Evolutionary conservation across 169 alveolate species (phyloP).

Genomic region (Eimeria sp.): DNA sequence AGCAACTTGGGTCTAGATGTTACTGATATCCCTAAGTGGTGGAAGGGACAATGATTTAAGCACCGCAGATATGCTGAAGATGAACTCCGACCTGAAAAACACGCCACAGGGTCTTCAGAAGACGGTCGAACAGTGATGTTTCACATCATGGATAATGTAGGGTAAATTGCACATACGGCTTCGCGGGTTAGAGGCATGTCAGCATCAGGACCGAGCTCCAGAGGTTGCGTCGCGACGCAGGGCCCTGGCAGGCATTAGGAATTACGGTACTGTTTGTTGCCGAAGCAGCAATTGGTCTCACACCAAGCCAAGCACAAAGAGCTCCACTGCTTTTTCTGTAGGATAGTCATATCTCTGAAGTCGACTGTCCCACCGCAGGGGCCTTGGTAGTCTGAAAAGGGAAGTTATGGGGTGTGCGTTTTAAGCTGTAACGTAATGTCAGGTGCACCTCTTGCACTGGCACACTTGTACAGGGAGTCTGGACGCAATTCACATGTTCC

Average conservation of each 20-base stretch:
- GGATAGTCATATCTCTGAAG: constrained; percentile 63
- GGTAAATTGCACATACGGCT: constrained; percentile 56
- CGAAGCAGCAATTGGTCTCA: background rate
- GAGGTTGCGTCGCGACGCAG: constrained; percentile 23
- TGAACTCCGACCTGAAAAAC: constrained; percentile 58
- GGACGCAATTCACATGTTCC: background rate
- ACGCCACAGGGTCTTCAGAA: constrained; percentile 69
- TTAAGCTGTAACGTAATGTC: background rate
- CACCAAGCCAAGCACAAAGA: constrained; percentile 65
- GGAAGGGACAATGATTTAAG: background rate
- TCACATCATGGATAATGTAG: background rate
- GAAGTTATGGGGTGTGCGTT: background rate
- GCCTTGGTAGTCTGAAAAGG: constrained; percentile 49
- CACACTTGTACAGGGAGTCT: constrained; percentile 51
- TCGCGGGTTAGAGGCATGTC: constrained; percentile 75
- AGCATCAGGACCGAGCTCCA: constrained; percentile 73
- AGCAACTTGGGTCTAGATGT: constrained; percentile 71
- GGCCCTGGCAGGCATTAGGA: constrained; percentile 59
- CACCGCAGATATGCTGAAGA: background rate
- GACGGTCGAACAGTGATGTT: constrained; percentile 25
- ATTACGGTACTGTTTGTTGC: constrained; percentile 29
- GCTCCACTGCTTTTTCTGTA: constrained; percentile 62
- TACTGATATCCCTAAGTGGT: constrained; percentile 73
- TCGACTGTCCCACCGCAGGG: constrained; percentile 70
- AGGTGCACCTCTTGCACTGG: constrained; percentile 32